Base-by-base conservation (phyloP, 768 basidiomycete species). In the Exidia glandulosa region DNA sequence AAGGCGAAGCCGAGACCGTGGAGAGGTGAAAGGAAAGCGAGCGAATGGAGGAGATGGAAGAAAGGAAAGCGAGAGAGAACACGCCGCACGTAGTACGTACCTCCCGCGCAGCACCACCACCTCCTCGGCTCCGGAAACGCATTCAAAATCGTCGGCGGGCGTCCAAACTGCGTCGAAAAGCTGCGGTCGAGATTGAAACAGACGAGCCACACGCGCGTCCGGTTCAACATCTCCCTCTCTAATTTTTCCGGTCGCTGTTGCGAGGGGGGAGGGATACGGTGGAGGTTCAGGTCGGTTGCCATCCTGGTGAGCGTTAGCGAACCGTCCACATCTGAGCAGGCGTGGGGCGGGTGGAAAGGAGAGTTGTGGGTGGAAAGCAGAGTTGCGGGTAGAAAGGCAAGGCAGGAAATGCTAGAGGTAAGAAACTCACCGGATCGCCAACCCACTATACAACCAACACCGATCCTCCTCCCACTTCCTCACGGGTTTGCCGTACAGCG, bases 151-250 rank as follows among this genome's bases (percentile, higher is more conserved):
- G 89, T 90, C 19, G 89, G 84, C 0, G 84, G 81, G 72, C 92
- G 92, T 59, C 94, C 94, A 71, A 94, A 92, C 70, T 94, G 87
- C 19, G 85, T 86, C 3, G 89, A 85, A 7, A 88, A 87, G 4
- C 91, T 94, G 27, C 91, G 85, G 70, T 97, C 94, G 45, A 95
- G 75, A 71, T 94, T 91, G 74, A 87, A 90, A 71, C 90, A 94
- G 56, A 88, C 87, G 78, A 94, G 81, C 92, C 92, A 96, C 32
- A 87, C 84, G 23, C 93, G 76, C 45, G 83, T 84, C 61, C 87
- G 83, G 68, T 86, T 88, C 60, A 57, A 12, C 25, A 93, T 83
- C 57, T 91, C 90, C 45, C 94, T 85, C 68, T 94, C 95, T 59
- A 93, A 80, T 73, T 93, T 82, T 73, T 94, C 88, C 6, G 30